phyloP scores from a whole-genome alignment of 2,329 filamentous ascomycete species.

The Acephala macrosclerotiorum region DNA sequence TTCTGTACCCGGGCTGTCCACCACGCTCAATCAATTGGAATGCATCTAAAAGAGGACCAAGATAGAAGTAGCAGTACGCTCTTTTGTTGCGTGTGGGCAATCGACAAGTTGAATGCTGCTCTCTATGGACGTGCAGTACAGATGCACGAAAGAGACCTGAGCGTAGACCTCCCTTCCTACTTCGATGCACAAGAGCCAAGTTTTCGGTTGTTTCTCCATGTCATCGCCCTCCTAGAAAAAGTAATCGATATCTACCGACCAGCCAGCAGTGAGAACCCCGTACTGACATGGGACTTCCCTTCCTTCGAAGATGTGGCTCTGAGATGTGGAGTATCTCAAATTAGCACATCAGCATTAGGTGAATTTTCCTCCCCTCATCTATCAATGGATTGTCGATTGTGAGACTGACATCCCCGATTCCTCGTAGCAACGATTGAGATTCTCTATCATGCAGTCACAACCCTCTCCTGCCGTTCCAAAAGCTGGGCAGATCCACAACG shows the following conservation, averaged over 20 bases:
- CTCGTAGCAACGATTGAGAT: constrained; percentile 60
- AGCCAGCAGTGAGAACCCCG: constrained; percentile 41
- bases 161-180: constrained; percentile 58
- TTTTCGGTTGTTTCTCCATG: constrained; percentile 63
- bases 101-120: constrained; percentile 66
- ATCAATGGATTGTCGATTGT: too few relatives aligned
- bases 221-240: constrained; percentile 62
- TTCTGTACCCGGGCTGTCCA: constrained; percentile 62
- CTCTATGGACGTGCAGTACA: constrained; percentile 66
- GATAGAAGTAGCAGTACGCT: constrained; percentile 48
- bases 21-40: constrained; percentile 62
- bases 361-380: constrained; percentile 9
- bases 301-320: constrained; percentile 43
- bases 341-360: constrained; percentile 32
- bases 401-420: background rate
- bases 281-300: constrained; percentile 33
- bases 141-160: constrained; percentile 67
- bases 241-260: constrained; percentile 69
- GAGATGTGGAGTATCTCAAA: constrained; percentile 28
- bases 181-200: constrained; percentile 58
- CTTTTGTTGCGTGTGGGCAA: constrained; percentile 66
- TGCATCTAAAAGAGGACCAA: constrained; percentile 56
- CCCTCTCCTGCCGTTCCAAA: constrained; percentile 62
- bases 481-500: constrained; percentile 30
- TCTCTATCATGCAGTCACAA: constrained; percentile 69